These are phyloP conservation scores for Epichloe scottii DNA, from an alignment of 2,329 filamentous ascomycete species.

Conservation along the genomic window DNA sequence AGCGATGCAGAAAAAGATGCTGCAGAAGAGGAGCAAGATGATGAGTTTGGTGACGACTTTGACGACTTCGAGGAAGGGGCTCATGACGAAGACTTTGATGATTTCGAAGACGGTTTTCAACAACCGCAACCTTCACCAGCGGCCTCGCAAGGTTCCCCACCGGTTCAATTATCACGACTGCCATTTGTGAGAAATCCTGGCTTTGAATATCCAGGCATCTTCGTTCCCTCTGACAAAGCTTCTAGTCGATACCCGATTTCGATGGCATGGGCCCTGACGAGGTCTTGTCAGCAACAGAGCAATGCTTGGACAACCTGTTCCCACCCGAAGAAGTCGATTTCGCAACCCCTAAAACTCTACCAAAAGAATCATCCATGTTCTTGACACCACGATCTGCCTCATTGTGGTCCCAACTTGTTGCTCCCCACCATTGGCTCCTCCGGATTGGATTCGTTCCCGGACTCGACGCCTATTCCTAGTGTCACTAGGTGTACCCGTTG, in stretches of 20 bases:
- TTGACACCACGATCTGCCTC: constrained; percentile 78
- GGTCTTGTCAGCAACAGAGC: constrained; percentile 46
- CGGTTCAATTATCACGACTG: constrained; percentile 25
- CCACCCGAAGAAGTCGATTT: constrained; percentile 42
- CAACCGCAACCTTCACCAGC: constrained; percentile 26
- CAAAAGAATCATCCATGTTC: constrained; percentile 54
- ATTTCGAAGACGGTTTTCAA: constrained; percentile 64
- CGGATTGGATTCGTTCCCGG: constrained; percentile 93
- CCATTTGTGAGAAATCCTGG: constrained; percentile 28
- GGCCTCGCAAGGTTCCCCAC: constrained; percentile 19
- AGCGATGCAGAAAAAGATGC: neutral
- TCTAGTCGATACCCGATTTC: constrained; percentile 55
- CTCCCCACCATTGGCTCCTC: constrained; percentile 84
- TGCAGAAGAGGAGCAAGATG: constrained; percentile 10
- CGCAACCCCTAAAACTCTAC: constrained; percentile 35
- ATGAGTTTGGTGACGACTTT: constrained; percentile 47
- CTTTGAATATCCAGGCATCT: neutral
- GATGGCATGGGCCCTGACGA: constrained; percentile 48
- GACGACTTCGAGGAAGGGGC: constrained; percentile 51
- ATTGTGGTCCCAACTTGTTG: constrained; percentile 91
- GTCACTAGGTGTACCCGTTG: constrained; percentile 87
- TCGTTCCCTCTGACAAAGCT: constrained; percentile 10
- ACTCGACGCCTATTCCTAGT: constrained; percentile 92
- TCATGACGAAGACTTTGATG: constrained; percentile 46
- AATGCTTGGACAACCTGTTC: constrained; percentile 57